Base-by-base conservation (phyloP, 2,329 filamentous ascomycete genomes). In the Penicillium rolfsii region DNA sequence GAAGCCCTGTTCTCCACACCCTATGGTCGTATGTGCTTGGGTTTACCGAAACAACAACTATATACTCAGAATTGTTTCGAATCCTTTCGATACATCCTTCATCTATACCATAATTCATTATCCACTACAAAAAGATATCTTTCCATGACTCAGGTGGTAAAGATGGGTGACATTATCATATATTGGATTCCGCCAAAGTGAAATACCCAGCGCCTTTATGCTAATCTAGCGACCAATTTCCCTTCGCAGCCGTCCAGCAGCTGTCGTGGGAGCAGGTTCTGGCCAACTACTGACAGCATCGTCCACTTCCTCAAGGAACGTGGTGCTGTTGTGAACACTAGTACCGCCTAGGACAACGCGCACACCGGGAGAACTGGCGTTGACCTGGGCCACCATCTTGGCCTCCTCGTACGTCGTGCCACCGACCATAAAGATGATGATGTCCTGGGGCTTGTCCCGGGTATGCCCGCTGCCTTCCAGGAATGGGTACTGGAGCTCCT, bases 341-440 rank as follows among this genome's bases (percentile, higher is more conserved):
- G 95, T 98, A 3, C 93, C 93, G 9, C 93, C 93, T 5, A 99
- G 80, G 11, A 98, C 93, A 4, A 99, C 89, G 58, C 95, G 86
- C 9, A 98, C 85, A 0, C 95, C 95, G 0, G 93, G 93, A 11
- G 91, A 91, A 59, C 89, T 91, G 19, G 93, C 93, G 78, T 99
- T 99, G 61, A 99, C 88, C 67, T 93, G 88, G n/a, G 95, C 92
- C 41, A 98, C 87, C 84, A 92, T 93, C 80, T 97, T 97, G 5
- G 95, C 93, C 77, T 99, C 95, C 76, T 99, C 95, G 72, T 97
- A 99, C 0, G 95, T 99, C 19, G 90, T 88, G 2, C 95, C 95
- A 5, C 95, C 95, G 26, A 97, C 84, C 72, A 99, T 93, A 73
- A 99, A 99, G 7, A 99, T 86, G 46, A 99, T 86, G 43, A 99